A percentile compares a stretch with the other conserved stretches of the same genome.
phyloP scores from a whole-genome alignment of 441 rosid genomes.

The Gossypium lobatum region DNA sequence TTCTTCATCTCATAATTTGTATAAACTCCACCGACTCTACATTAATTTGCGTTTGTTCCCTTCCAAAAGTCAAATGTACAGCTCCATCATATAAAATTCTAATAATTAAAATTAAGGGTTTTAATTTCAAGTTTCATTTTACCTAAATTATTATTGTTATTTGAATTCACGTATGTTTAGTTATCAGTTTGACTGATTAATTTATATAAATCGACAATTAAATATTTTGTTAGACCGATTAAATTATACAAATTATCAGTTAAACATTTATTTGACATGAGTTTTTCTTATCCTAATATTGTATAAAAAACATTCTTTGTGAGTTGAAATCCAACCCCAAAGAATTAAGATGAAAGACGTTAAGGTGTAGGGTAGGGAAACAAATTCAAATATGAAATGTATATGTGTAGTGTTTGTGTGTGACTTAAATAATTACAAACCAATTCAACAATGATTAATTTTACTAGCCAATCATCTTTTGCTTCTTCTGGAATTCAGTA shows the following conservation, averaged over 20 bases:
- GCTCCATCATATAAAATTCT: neutral
- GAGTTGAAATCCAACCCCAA: neutral
- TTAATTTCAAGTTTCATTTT: too few species aligned
- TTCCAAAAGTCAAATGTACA: neutral
- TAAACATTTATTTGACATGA: too few species aligned
- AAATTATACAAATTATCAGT: too few species aligned
- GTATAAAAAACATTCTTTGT: neutral
- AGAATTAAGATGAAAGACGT: neutral
- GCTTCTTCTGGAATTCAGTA: neutral
- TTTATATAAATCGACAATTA: too few species aligned
- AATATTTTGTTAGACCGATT: too few species aligned
- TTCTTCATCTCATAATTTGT: neutral
- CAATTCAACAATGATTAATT: too few species aligned
- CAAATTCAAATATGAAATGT: neutral
- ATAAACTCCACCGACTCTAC: neutral
- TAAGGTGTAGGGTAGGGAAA: neutral
- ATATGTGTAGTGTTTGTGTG: neutral
- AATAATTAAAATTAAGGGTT: neutral
- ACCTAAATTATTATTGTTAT: too few species aligned
- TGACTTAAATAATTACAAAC: neutral
- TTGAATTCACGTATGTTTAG: too few species aligned
- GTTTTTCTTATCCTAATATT: too few species aligned
- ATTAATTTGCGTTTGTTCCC: neutral
- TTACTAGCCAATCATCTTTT: neutral
- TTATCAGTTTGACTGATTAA: too few species aligned